A percentile compares a stretch with the other conserved stretches of the same genome.
These are phyloP conservation scores for Neocatenulostroma microsporum DNA, from an alignment of 2,329 filamentous ascomycete species.

Conservation along the genomic window DNA sequence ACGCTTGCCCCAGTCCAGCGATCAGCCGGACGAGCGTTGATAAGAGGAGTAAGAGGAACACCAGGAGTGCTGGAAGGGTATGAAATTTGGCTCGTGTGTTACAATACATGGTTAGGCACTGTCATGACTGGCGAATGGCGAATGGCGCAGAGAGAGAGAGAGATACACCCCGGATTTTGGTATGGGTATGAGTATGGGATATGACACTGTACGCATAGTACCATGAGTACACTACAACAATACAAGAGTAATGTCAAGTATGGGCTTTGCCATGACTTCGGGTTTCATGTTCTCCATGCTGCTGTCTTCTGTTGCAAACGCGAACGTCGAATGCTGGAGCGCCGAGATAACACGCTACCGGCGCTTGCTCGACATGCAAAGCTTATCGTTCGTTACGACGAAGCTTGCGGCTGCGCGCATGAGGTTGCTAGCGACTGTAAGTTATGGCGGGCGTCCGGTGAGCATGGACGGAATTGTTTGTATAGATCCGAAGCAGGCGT, in stretches of 20 bases:
- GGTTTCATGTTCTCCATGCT: conserved; percentile 20
- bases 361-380: conserved; percentile 18
- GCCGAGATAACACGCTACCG: conserved; percentile 16
- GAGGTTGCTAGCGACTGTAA: conserved; percentile 14
- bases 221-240: too few species aligned
- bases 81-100: neutral
- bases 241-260: too few species aligned
- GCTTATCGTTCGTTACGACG: conserved; percentile 15
- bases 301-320: conserved; percentile 13
- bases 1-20: conserved; percentile 6
- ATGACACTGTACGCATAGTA: too few species aligned
- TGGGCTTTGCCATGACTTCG: conserved; percentile 16
- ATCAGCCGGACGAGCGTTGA: conserved; percentile 5
- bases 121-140: too few species aligned
- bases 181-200: too few species aligned
- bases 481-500: conserved; percentile 16
- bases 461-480: conserved; percentile 5
- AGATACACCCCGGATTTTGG: too few species aligned
- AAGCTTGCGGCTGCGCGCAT: conserved; percentile 16
- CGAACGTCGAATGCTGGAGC: conserved; percentile 16
- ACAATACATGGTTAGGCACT: too few species aligned
- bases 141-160: too few species aligned
- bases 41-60: conserved; percentile 2
- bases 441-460: conserved; percentile 5
- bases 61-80: too few species aligned